These are phyloP conservation scores for Chalara sp. DNA, from an alignment of 2,329 filamentous ascomycete genomes.

Conservation along the genomic window DNA sequence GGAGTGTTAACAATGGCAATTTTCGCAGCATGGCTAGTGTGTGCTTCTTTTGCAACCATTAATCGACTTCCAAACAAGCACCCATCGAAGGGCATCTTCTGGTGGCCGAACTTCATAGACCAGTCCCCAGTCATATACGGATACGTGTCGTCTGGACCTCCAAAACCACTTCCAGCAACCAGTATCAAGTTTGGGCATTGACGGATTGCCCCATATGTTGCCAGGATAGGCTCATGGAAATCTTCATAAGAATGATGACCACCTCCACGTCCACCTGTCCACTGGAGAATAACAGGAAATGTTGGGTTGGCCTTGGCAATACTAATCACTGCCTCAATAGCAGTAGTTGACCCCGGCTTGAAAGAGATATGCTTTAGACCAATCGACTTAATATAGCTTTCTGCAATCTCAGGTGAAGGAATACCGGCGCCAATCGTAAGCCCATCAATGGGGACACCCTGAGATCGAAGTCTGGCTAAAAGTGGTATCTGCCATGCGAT, in stretches of 20 bases:
- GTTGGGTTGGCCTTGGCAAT: neutral
- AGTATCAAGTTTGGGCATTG: neutral
- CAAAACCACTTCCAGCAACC: conserved; percentile 1
- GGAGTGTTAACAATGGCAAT: conserved; percentile 1
- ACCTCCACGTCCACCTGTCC: neutral
- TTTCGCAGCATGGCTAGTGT: neutral
- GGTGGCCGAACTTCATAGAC: neutral
- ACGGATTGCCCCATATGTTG: neutral
- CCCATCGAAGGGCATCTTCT: neutral
- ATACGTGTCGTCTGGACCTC: neutral
- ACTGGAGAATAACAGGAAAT: neutral
- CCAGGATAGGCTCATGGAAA: neutral
- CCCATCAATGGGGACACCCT: neutral
- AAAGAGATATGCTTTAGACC: neutral
- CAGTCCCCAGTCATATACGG: neutral
- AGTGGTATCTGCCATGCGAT: conserved; percentile 1
- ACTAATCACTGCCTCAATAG: neutral
- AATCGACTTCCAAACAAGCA: neutral
- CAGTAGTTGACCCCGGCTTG: neutral
- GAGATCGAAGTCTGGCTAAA: neutral
- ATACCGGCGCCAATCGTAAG: neutral
- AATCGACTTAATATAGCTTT: neutral
- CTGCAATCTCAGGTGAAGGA: neutral
- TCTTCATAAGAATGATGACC: neutral
- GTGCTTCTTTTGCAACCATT: neutral